phyloP scores from a whole-genome alignment of 108 stramenopile species.

The Pseudonitzschia delicatissima region DNA sequence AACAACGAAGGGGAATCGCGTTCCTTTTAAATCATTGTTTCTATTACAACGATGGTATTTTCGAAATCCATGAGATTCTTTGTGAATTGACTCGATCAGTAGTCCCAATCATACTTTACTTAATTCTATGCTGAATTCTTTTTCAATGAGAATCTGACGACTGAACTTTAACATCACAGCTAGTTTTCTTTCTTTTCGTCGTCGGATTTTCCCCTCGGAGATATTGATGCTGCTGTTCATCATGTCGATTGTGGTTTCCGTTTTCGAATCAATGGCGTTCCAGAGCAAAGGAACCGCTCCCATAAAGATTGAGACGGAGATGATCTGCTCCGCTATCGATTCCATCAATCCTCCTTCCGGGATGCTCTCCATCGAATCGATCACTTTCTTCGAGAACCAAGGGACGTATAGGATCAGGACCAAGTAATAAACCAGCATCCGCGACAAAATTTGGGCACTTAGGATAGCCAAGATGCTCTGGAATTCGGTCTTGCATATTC shows the following conservation, averaged over 20 bases:
- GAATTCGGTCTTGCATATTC: slow-evolving; percentile 48
- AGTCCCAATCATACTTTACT: too few relatives aligned
- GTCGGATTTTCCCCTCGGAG: not conserved
- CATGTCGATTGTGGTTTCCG: not conserved
- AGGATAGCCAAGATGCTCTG: slow-evolving; percentile 32
- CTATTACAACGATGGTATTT: too few relatives aligned
- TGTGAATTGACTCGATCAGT: too few relatives aligned
- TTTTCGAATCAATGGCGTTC: not conserved
- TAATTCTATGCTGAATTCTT: too few relatives aligned
- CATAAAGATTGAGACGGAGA: not conserved
- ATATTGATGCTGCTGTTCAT: not conserved
- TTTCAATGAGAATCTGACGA: too few relatives aligned
- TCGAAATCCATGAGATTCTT: too few relatives aligned
- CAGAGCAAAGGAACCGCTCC: not conserved
- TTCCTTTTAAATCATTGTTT: too few relatives aligned
- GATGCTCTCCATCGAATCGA: not conserved
- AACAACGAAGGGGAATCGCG: too few relatives aligned
- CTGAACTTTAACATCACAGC: too few relatives aligned
- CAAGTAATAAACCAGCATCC: slow-evolving; percentile 41
- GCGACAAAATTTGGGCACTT: slow-evolving; percentile 34
- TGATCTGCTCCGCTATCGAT: not conserved
- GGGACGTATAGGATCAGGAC: slow-evolving; percentile 46
- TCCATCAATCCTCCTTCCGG: not conserved
- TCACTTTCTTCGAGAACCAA: not conserved
- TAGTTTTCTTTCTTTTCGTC: not conserved